Base-by-base conservation (phyloP, 2,329 filamentous ascomycete species). In the Kalmusia sp. region DNA sequence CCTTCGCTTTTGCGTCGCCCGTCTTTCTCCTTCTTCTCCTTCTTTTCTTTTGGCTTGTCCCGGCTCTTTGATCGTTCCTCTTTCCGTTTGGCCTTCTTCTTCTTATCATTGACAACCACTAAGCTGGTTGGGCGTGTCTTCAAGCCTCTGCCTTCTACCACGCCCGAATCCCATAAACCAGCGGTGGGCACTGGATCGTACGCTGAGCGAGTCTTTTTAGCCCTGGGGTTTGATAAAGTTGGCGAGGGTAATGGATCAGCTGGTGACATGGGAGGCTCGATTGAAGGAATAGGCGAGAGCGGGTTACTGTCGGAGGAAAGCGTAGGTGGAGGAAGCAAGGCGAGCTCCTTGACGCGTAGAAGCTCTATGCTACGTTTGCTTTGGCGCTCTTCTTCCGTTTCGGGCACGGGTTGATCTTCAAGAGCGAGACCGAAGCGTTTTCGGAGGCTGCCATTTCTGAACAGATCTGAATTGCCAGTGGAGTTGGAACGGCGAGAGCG, bases 131-230 rank as follows among this genome's bases (percentile, higher is more conserved):
- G 69, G 15, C 68, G 61, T 14, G 51, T 54, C 47, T 68, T 70
- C n/a, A 70, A 44, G 2, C 61, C 55, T 8, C 63, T 63, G 17
- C 50, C 48, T 6, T 72, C 68, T 0, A 57, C 54, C 7, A 72
- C 64, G 1, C 69, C 70, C 1, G 69, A 74, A 41, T 73, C 71
- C 71, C 71, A 74, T 37, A 74, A 43, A 4, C 71, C 69, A 6
- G 68, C 62, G n/a, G 71, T 73, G 1, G 63, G 66, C 14, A 72
- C 55, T 3, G 71, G 70, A 27, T 71, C 63, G 55, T 68, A 71
- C 0, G 69, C 66, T 2, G 69, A 73, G 25, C 68, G 62, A 2
- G 64, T 61, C 38, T 71, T 72, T 12, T 55, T 54, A 3, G 61
- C 43, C 24, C 68, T 57, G 11, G 49, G 19, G 46, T 66, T 58